phyloP scores from a whole-genome alignment of 2,329 filamentous ascomycete species.

The Colletotrichum tabaci region DNA sequence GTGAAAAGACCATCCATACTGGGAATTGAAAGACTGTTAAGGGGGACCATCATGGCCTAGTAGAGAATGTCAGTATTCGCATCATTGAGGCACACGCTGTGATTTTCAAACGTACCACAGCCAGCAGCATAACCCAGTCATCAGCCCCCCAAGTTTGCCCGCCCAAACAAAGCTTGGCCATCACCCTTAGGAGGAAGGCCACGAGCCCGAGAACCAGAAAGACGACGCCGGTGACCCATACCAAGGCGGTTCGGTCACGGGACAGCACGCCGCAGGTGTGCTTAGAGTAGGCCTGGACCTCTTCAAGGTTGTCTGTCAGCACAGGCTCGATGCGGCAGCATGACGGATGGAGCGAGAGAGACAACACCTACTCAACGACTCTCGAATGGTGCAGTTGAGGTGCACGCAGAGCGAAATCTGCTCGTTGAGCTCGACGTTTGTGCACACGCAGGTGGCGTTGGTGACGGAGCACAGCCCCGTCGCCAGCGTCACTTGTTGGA shows the following conservation, averaged over 20 bases:
- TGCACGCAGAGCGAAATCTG: conserved; percentile 43
- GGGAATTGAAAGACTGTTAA: conserved; percentile 28
- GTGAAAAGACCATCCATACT: not conserved
- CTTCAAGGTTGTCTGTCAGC: conserved; percentile 1
- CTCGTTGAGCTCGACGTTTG: conserved; percentile 44
- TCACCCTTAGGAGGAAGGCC: conserved; percentile 49
- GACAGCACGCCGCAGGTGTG: conserved; percentile 46
- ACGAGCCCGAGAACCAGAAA: conserved; percentile 49
- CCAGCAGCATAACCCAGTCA: conserved; percentile 56
- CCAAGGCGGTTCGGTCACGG: conserved; percentile 47
- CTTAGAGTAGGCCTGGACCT: conserved; percentile 45
- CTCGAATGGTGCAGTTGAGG: conserved; percentile 43
- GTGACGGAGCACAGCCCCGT: conserved; percentile 38
- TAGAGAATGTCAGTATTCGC: conserved; percentile 17
- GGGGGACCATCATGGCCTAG: conserved; percentile 34
- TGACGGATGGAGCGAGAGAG: not conserved
- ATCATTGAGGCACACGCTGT: not conserved
- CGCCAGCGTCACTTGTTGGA: conserved; percentile 33
- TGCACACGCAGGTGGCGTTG: conserved; percentile 45
- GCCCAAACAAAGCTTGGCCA: conserved; percentile 47
- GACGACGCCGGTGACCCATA: conserved; percentile 47
- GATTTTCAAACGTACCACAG: conserved; percentile 47
- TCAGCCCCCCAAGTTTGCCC: conserved; percentile 53
- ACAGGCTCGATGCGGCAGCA: not conserved
- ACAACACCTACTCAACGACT: conserved; percentile 30